Conservation (phyloP, 164 flowering plant species). For the Berberis thunbergii region DNA sequence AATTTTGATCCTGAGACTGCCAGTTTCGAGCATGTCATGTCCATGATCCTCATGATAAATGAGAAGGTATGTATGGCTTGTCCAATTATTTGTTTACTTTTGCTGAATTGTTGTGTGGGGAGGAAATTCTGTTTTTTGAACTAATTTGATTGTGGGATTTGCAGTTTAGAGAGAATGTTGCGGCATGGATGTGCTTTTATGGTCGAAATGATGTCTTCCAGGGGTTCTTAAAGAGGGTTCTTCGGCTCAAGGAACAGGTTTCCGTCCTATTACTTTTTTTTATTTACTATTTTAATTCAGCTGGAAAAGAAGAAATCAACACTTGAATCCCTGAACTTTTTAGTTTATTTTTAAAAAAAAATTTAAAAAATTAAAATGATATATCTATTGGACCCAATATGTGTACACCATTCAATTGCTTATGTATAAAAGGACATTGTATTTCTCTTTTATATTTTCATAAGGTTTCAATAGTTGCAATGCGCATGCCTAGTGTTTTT, state of each 20-base stretch:
- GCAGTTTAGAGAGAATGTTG: conserved; percentile 96
- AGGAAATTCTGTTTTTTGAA: background rate
- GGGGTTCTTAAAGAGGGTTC: conserved; percentile 70
- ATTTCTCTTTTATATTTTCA: no score
- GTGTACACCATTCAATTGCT: no score
- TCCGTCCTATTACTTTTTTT: conserved; percentile 1
- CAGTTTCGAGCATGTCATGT: conserved; percentile 91
- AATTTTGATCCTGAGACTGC: conserved; percentile 69
- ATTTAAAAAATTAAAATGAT: no score
- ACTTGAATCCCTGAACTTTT: no score
- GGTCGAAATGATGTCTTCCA: conserved; percentile 63
- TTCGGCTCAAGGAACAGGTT: conserved; percentile 71
- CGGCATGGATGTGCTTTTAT: conserved; percentile 85
- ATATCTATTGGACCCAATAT: no score
- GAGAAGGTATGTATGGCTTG: conserved; percentile 54
- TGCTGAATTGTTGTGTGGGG: background rate
- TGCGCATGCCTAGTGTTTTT: background rate
- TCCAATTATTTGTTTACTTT: background rate
- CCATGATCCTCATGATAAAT: conserved; percentile 91
- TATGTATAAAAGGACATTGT: no score
- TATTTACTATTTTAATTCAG: no score
- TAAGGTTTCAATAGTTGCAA: background rate
- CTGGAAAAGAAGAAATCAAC: no score
- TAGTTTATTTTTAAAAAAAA: no score
- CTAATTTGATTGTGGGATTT: background rate